Percentiles rank a stretch among this genome's conserved stretches.
Evolutionary conservation across 495 filamentous ascomycete species (phyloP).

Genomic region (Bathelium albidoporum): DNA sequence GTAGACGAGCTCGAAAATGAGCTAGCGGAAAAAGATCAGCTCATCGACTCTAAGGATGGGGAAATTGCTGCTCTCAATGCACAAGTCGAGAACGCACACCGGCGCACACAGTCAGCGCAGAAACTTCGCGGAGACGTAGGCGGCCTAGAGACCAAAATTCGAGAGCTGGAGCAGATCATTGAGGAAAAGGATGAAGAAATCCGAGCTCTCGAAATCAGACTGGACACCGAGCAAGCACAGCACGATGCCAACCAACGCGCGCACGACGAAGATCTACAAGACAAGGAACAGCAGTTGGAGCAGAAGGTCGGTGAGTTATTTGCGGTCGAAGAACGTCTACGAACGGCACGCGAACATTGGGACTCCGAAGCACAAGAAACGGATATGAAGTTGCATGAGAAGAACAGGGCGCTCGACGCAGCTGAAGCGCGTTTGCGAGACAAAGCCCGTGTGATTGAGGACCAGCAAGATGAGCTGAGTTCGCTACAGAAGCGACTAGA

Average conservation of each 20-base stretch:
- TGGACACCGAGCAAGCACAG: constrained; percentile 5
- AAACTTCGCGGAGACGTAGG: constrained; percentile 20
- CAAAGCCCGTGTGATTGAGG: constrained; percentile 17
- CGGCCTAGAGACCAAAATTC: constrained; percentile 16
- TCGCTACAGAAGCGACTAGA: constrained; percentile 17
- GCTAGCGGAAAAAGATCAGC: constrained; percentile 18
- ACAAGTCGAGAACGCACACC: constrained; percentile 15
- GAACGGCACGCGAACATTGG: constrained; percentile 21
- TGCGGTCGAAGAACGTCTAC: constrained; percentile 18
- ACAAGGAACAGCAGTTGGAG: constrained; percentile 13
- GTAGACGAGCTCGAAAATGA: constrained; percentile 21
- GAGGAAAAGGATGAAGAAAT: constrained; percentile 25
- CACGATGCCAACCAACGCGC: constrained; percentile 12
- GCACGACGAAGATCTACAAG: constrained; percentile 16
- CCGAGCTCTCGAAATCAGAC: constrained; percentile 14
- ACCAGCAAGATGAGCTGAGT: constrained; percentile 17
- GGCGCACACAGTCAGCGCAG: constrained; percentile 19
- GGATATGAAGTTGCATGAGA: constrained; percentile 18
- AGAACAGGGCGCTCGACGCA: constrained; percentile 17
- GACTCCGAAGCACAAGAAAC: constrained; percentile 19
- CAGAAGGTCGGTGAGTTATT: constrained; percentile 18
- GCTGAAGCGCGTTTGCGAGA: constrained; percentile 16
- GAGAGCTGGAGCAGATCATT: constrained; percentile 18
- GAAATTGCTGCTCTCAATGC: constrained; percentile 19
- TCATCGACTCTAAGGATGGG: constrained; percentile 15